Evolutionary conservation across 805 yeast species (phyloP).

Genomic region (Candida quercuum): DNA sequence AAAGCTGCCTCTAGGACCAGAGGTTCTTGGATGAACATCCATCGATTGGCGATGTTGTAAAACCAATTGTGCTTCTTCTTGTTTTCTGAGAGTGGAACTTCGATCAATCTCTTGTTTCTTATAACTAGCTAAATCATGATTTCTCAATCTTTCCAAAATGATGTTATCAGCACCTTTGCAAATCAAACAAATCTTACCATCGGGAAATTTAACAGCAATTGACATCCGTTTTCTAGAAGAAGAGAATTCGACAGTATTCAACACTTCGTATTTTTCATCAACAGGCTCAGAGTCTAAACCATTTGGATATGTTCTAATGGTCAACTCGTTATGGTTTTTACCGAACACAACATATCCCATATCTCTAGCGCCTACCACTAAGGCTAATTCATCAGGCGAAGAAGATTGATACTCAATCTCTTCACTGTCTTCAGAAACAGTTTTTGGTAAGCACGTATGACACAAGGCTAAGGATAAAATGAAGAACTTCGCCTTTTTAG

Average conservation of each 20-base stretch:
- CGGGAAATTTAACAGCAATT: slow-evolving; percentile 72
- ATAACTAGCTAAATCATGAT: slow-evolving; percentile 51
- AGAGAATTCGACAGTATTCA: slow-evolving; percentile 81
- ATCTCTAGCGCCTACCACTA: slow-evolving; percentile 92
- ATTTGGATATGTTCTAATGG: slow-evolving; percentile 73
- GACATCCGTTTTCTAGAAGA: slow-evolving; percentile 94
- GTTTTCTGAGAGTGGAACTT: slow-evolving; percentile 57
- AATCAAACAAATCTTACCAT: slow-evolving; percentile 64
- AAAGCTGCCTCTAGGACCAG: slow-evolving; percentile 26
- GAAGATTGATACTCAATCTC: slow-evolving; percentile 82
- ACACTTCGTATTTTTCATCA: slow-evolving; percentile 63
- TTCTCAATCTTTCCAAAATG: slow-evolving; percentile 66
- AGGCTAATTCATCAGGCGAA: slow-evolving; percentile 94
- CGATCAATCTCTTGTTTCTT: slow-evolving; percentile 61
- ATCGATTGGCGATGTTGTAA: slow-evolving; percentile 50
- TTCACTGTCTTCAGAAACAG: slow-evolving; percentile 30
- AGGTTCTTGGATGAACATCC: slow-evolving; percentile 26
- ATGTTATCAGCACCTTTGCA: slow-evolving; percentile 97
- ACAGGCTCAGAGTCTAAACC: slow-evolving; percentile 67
- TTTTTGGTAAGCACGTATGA: slow-evolving; percentile 82
- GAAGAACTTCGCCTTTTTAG: slow-evolving; percentile 74
- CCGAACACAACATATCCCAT: slow-evolving; percentile 84
- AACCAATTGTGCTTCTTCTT: slow-evolving; percentile 71
- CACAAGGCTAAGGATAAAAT: slow-evolving; percentile 80
- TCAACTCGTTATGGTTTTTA: slow-evolving; percentile 52